Evolutionary conservation across 176 grass and related monocot species (phyloP).

Genomic region (Eleusine coracana): DNA sequence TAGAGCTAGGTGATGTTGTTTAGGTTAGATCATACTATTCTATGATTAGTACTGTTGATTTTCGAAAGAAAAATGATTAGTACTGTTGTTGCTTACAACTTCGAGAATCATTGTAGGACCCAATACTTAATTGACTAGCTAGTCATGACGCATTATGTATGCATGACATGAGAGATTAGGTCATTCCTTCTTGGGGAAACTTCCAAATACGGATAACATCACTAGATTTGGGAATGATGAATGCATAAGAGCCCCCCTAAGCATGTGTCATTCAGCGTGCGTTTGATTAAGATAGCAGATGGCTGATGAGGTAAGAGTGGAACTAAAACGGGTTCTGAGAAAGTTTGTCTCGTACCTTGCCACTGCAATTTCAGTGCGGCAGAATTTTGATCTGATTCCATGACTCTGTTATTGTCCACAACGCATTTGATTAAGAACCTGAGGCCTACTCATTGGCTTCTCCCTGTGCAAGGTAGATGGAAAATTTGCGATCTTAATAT

Average conservation of each 20-base stretch:
- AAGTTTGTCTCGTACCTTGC: too few relatives aligned
- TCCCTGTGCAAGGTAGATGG: too few relatives aligned
- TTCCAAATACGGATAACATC: not conserved
- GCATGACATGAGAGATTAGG: constrained; percentile 30
- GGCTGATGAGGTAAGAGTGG: too few relatives aligned
- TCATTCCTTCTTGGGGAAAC: not conserved
- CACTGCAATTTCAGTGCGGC: too few relatives aligned
- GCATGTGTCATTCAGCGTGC: not conserved
- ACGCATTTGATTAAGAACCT: too few relatives aligned
- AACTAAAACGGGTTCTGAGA: too few relatives aligned
- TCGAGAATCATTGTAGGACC: not conserved
- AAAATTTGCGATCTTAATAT: too few relatives aligned
- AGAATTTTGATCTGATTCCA: too few relatives aligned
- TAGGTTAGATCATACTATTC: not conserved
- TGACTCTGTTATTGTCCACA: too few relatives aligned
- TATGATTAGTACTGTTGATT: not conserved
- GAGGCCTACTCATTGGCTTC: too few relatives aligned
- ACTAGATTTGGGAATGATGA: not conserved
- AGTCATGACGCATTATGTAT: not conserved
- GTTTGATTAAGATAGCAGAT: too few relatives aligned
- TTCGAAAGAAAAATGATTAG: not conserved
- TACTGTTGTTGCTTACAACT: not conserved
- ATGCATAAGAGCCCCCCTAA: not conserved
- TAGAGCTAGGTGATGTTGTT: not conserved
- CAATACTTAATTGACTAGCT: not conserved